phyloP scores from a whole-genome alignment of 805 yeast genomes.

The Yamadazyma kitorensis region DNA sequence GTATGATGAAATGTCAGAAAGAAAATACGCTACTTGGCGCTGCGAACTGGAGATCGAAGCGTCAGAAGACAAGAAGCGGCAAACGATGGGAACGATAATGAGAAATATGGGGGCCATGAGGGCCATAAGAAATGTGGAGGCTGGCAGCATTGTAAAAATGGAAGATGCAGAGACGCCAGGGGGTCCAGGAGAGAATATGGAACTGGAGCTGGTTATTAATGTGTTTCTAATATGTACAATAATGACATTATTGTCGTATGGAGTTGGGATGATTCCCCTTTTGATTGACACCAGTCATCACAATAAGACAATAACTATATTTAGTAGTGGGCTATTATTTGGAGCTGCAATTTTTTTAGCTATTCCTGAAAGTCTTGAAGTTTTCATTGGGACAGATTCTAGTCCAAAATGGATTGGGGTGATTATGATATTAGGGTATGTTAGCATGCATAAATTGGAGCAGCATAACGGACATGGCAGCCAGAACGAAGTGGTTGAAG shows the following conservation, averaged over 20 bases:
- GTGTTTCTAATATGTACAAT: slow-evolving; percentile 9
- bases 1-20: no score
- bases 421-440: slow-evolving; percentile 11
- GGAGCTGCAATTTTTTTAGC: slow-evolving; percentile 15
- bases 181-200: background rate
- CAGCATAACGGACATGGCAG: slow-evolving; percentile 4
- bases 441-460: slow-evolving; percentile 4
- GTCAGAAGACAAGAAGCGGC: no score
- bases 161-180: no score
- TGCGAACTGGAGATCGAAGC: no score
- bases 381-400: slow-evolving; percentile 4
- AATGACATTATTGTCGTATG: slow-evolving; percentile 12
- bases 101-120: no score
- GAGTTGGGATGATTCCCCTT: slow-evolving; percentile 13
- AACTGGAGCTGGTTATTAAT: slow-evolving; percentile 7
- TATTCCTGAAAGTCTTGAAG: slow-evolving; percentile 14
- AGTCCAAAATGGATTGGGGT: slow-evolving; percentile 12
- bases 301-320: slow-evolving; percentile 5
- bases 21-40: no score
- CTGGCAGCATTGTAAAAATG: no score
- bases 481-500: no score
- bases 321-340: slow-evolving; percentile 13
- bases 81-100: no score
- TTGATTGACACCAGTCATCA: slow-evolving; percentile 8
- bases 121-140: no score